Conservation (phyloP, 73 alveolate genomes). For the Uronychia binucleata region DNA sequence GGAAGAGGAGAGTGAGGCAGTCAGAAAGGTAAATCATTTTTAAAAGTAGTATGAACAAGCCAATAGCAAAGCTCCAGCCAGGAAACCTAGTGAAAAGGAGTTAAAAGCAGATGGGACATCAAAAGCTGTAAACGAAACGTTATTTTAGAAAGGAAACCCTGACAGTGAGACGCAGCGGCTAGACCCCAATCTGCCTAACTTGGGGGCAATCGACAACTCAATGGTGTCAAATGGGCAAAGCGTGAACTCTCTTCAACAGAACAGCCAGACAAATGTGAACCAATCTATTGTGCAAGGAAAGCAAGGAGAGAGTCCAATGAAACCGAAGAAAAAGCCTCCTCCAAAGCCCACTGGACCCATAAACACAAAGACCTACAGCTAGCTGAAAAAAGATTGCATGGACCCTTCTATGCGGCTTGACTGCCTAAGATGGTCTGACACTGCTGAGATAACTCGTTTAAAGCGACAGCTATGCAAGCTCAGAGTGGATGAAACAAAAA, state of each 20-base stretch:
- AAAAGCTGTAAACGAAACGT: neutral
- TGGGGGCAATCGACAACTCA: neutral
- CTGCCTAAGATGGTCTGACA: neutral
- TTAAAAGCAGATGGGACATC: neutral
- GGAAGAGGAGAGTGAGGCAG: neutral
- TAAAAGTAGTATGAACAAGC: neutral
- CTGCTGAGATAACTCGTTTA: neutral
- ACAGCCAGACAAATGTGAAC: neutral
- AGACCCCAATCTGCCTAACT: neutral
- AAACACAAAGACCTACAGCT: neutral
- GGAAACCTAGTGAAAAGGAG: neutral
- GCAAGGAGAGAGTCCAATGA: no score
- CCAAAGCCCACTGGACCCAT: neutral
- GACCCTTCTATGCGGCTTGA: neutral
- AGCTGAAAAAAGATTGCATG: neutral
- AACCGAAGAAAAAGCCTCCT: neutral
- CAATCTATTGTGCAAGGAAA: no score
- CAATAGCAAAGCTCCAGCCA: neutral
- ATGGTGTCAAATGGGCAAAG: neutral
- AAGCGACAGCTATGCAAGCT: neutral
- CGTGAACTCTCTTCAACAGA: neutral
- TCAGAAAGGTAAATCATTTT: neutral
- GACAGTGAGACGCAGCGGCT: neutral
- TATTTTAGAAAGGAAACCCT: neutral
- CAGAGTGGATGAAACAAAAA: neutral